Evolutionary conservation across 441 rosid species (phyloP).

Genomic region (Pelargonium fulgidum): DNA sequence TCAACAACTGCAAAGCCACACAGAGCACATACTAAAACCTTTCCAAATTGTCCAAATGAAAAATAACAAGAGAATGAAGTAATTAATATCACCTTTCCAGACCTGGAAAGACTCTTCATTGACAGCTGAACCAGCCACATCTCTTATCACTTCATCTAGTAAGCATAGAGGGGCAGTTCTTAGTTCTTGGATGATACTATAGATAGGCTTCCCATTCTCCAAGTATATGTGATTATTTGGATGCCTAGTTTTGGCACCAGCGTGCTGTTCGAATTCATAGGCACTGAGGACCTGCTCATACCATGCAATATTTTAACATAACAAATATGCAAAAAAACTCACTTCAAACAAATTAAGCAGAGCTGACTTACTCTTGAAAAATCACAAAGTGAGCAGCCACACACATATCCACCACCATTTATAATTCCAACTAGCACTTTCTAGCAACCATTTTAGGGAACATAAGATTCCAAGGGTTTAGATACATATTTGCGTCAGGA

Average conservation of each 20-base stretch:
- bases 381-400: conserved; percentile 73
- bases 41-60: conserved; percentile 11
- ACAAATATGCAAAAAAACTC: background rate
- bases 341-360: conserved; percentile 8
- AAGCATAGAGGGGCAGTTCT: conserved; percentile 52
- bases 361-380: conserved; percentile 55
- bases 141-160: conserved; percentile 65
- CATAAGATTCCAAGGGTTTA: conserved; percentile 11
- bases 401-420: conserved; percentile 74
- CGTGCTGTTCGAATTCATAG: conserved; percentile 90
- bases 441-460: conserved; percentile 33
- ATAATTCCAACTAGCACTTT: conserved; percentile 62
- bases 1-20: too few species aligned
- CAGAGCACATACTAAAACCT: conserved; percentile 40
- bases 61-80: background rate
- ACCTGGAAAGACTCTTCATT: conserved; percentile 64
- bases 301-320: conserved; percentile 12
- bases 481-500: background rate
- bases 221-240: conserved; percentile 93
- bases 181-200: conserved; percentile 66
- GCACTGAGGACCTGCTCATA: conserved; percentile 64
- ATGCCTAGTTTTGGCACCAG: conserved; percentile 79
- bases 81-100: conserved; percentile 37
- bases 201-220: conserved; percentile 81
- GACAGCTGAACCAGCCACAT: conserved; percentile 73